Evolutionary conservation across 2,329 filamentous ascomycete species (phyloP).

Genomic region (Sarocladium kiliense): DNA sequence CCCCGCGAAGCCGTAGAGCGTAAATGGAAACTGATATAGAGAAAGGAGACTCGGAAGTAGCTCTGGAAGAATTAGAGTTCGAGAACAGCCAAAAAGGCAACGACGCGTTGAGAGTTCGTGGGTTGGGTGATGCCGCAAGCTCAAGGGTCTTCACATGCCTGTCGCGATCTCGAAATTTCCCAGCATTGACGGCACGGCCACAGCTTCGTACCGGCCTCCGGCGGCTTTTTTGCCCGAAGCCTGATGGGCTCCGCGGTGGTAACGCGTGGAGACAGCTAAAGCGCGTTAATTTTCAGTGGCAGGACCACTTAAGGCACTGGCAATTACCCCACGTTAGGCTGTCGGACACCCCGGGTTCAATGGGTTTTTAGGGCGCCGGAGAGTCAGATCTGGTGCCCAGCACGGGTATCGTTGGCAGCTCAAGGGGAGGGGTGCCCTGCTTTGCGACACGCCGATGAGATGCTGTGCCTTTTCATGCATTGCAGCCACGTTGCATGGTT

Average conservation of each 20-base stretch:
- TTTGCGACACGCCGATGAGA: not conserved
- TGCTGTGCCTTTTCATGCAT: not conserved
- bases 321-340: slow-evolving; percentile 1
- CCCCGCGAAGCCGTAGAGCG: not conserved
- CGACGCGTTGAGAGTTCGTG: too few relatives aligned
- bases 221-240: slow-evolving; percentile 6
- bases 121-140: not conserved
- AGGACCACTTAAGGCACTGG: not conserved
- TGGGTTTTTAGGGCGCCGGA: not conserved
- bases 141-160: not conserved
- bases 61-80: not conserved
- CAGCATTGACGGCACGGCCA: not conserved
- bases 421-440: not conserved
- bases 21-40: not conserved
- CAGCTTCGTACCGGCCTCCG: not conserved
- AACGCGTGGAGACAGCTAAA: not conserved
- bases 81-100: not conserved
- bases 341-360: not conserved
- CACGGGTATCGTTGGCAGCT: not conserved
- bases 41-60: not conserved
- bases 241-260: too few relatives aligned
- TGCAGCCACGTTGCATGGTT: slow-evolving; percentile 5
- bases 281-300: not conserved
- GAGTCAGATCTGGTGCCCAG: slow-evolving; percentile 6
- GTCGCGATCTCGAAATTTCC: slow-evolving; percentile 5